Conservation (phyloP, 805 yeast species). For the Candida coleopterorum region DNA sequence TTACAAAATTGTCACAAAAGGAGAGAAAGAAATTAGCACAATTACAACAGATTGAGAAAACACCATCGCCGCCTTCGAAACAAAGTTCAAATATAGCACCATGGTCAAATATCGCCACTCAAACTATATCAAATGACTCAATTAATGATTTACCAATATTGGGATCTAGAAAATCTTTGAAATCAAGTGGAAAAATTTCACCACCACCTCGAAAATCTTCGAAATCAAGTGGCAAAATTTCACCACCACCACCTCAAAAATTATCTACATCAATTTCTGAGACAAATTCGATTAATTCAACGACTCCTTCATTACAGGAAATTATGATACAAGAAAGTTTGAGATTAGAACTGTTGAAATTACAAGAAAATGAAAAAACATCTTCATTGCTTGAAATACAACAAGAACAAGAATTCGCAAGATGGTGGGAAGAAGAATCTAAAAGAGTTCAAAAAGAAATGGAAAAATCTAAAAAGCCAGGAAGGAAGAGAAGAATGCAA, state of each 20-base stretch:
- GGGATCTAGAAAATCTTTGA: conserved; percentile 10
- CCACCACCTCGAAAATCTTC: background rate
- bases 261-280: conserved; percentile 3
- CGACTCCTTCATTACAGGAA: conserved; percentile 35
- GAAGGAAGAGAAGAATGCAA: background rate
- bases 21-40: conserved; percentile 46
- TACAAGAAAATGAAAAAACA: conserved; percentile 26
- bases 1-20: conserved; percentile 52
- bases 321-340: conserved; percentile 45
- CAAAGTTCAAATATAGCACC: conserved; percentile 9
- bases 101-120: conserved; percentile 8
- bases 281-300: conserved; percentile 1
- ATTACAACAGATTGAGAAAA: conserved; percentile 3
- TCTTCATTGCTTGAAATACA: conserved; percentile 61
- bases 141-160: conserved; percentile 17
- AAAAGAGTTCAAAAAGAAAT: conserved; percentile 50
- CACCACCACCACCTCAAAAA: conserved; percentile 1
- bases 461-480: conserved; percentile 7
- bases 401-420: conserved; percentile 78
- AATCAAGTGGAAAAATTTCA: background rate
- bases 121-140: background rate
- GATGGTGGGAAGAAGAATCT: conserved; percentile 85
- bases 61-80: background rate
- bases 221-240: background rate
- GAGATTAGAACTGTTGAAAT: conserved; percentile 26